Base-by-base conservation (phyloP, 805 yeast genomes). In the Zygotorulaspora florentina region DNA sequence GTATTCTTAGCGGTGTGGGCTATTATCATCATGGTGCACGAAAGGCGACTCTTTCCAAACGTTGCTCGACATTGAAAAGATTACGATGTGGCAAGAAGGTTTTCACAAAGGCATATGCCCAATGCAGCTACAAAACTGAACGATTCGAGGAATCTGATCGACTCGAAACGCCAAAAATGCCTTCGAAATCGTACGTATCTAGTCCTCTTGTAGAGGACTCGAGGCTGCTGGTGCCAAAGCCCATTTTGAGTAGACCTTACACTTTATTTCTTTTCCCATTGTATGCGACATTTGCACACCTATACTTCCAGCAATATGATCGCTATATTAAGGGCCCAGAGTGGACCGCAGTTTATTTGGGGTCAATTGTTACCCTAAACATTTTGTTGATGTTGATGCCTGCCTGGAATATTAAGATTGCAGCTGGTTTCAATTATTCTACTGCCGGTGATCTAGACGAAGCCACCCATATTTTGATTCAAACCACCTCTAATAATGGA, bases 271-370 rank as follows among this genome's bases (percentile, higher is more conserved):
- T 89, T 65, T 65, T 84, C 47, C 74, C 84, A 38, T 67, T 87
- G 37, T 91, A 91, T 62, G 96, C 96, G 5, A 60, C 76, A 15
- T 87, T 86, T 64, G 69, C 71, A 43, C 80, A 85, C 57, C 64
- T 87, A 33, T 91, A 86, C 64, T 58, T 65, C 48, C 68, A 70
- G 49, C 79, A 82, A 46, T 91, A 91, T 65, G 98, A 91, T 47
- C 72, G 68, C 47, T 87, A 87, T 62, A 85, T 91, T 59, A 85
- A 77, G 37, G 96, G 96, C 20, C 76, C 84, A 38, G 99, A 91
- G 69, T 93, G 99, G 98, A 93, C 98, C 0, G 87, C 87, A 65
- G 93, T 91, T 30, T 90, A 80, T 59, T 71, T 88, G 18, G 84
- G 95, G 49, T 66, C 89, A 5, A 73, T 90, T 42, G 65, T 84